phyloP scores from a whole-genome alignment of 805 yeast species.

The Huiozyma sinensis region DNA sequence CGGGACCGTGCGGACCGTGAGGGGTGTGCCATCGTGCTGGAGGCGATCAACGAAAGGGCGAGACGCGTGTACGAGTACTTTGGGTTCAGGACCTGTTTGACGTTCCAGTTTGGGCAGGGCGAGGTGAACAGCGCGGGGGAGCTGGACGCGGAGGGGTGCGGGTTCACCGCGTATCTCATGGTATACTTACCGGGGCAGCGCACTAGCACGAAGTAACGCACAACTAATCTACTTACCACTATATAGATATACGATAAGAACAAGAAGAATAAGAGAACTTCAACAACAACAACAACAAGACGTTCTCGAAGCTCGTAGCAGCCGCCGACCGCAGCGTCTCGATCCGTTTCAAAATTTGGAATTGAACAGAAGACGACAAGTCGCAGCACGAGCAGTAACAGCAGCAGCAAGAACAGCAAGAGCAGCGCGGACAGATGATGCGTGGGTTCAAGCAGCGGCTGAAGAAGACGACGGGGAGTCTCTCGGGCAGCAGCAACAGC shows the following conservation, averaged over 20 bases:
- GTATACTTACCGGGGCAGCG: constrained; percentile 10
- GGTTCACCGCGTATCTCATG: constrained; percentile 26
- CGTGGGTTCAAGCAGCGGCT: constrained; percentile 57
- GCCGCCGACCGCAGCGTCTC: too few relatives aligned
- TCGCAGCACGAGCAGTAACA: too few relatives aligned
- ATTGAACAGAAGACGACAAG: too few relatives aligned
- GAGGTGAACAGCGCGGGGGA: constrained; percentile 24
- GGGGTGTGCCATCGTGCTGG: constrained; percentile 25
- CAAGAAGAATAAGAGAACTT: too few relatives aligned
- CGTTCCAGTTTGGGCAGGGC: constrained; percentile 23
- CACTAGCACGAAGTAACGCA: constrained; percentile 13
- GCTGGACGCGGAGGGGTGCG: constrained; percentile 22
- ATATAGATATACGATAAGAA: too few relatives aligned
- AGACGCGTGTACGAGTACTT: constrained; percentile 27
- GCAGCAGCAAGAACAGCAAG: too few relatives aligned
- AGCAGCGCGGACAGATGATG: constrained; percentile 39
- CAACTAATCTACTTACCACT: too few relatives aligned
- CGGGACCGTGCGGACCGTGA: constrained; percentile 23
- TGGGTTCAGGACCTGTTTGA: constrained; percentile 23
- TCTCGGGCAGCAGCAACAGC: constrained; percentile 12
- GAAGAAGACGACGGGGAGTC: constrained; percentile 28
- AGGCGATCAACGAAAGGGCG: constrained; percentile 27
- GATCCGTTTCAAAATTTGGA: too few relatives aligned
- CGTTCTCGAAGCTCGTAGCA: too few relatives aligned
- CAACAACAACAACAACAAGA: too few relatives aligned